phyloP scores from a whole-genome alignment of 441 rosid species.

The Euphorbia celastroides region DNA sequence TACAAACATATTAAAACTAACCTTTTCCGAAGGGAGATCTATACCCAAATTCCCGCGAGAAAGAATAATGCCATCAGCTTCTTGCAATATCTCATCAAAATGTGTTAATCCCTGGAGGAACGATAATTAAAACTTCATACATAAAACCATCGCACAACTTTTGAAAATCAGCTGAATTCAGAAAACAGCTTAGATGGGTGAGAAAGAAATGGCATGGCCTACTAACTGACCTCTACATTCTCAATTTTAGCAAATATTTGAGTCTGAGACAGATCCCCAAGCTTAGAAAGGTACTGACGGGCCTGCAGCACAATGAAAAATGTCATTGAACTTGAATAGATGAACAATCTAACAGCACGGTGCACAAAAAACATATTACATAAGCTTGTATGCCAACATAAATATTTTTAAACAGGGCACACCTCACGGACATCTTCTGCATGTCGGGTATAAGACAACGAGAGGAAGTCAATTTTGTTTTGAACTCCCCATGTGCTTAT shows the following conservation, averaged over 20 bases:
- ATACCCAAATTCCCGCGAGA: conserved; percentile 98
- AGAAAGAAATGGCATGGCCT: not conserved
- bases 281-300: conserved; percentile 69
- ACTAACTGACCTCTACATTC: conserved; percentile 78
- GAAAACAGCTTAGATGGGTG: conserved; percentile 5
- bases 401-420: conserved; percentile 9
- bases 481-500: conserved; percentile 89
- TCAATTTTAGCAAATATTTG: conserved; percentile 97
- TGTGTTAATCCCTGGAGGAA: conserved; percentile 72
- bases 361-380: not conserved
- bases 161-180: not conserved
- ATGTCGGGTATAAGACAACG: conserved; percentile 84
- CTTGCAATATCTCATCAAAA: conserved; percentile 96
- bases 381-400: not conserved
- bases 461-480: conserved; percentile 93
- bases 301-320: conserved; percentile 45
- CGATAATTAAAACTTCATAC: not conserved
- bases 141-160: not conserved
- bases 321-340: not conserved
- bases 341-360: not conserved
- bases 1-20: conserved; percentile 17
- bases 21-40: conserved; percentile 99
- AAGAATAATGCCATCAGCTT: conserved; percentile 97
- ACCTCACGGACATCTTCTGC: conserved; percentile 98
- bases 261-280: conserved; percentile 84